Evolutionary conservation across 140 eudicot genomes (phyloP), one percentile per base, ranked within the genome.

Genomic region (Oenanthe javanica): DNA sequence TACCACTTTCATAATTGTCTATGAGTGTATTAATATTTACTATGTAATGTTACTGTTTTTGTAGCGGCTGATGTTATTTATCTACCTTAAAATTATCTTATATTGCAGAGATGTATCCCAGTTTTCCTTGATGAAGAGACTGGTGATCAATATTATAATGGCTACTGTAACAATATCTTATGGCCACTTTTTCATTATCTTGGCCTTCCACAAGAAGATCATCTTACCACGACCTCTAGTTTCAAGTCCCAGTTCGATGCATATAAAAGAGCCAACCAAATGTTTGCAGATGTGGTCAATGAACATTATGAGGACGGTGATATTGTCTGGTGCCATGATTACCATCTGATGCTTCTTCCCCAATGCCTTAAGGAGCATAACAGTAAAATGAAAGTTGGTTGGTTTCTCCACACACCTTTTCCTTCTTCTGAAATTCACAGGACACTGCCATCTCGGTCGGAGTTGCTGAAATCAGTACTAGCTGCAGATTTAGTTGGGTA

Each of bases 401-500:
- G 98, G 98, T 91, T 91, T 86, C 88, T 91, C 74, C 98, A 93
- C 82, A 93, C 97, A 11, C 97, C 92, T 23, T 90, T 93, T 63
- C 97, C 94, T 48, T 91, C 97, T 72, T 93, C 98, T 36, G 97
- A 93, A 81, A 88, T 88, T 48, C 93, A 88, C 76, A 73, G 92
- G 80, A 93, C 89, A 40, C 80, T 93, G 80, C 96, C 98, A 25
- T 91, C 97, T 19, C 83, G 96, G 64, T 87, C 96, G 9, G 92
- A 93, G 78, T 86, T 93, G 54, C 82, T 93, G 51, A 79, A 87
- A 85, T 84, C 98, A 31, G 96, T 93, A 79, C 93, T 93, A 72
- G 97, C 97, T 52, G 96, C 97, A 81, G 98, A 93, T 86, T 77
- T 91, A 80, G 93, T 93, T 71, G 98, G 98, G 98, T 91, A 85